phyloP scores from a whole-genome alignment of 1,284 basidiomycete species.

The Erythrobasidium hasegawianum region DNA sequence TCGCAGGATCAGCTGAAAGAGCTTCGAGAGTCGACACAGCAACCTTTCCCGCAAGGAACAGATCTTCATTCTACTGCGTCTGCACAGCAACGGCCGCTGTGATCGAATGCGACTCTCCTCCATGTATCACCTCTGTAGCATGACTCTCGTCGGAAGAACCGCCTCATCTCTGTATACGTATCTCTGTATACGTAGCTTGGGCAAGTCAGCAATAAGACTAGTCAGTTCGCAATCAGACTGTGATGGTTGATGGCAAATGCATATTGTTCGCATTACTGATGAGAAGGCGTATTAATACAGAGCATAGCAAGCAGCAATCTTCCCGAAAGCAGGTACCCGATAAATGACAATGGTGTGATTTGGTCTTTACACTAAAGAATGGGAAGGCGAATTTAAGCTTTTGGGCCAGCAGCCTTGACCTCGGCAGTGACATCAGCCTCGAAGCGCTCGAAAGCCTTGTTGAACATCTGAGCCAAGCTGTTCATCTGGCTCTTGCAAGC shows the following conservation, averaged over 20 bases:
- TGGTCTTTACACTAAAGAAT: no score
- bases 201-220: no score
- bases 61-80: slow-evolving; percentile 15
- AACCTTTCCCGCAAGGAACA: slow-evolving; percentile 30
- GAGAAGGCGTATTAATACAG: neutral
- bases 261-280: neutral
- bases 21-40: neutral
- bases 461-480: slow-evolving; percentile 87
- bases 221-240: no score
- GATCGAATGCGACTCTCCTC: no score
- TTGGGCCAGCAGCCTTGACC: neutral
- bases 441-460: slow-evolving; percentile 83
- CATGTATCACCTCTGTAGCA: no score
- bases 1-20: slow-evolving; percentile 15
- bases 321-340: no score
- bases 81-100: neutral
- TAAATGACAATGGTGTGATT: no score
- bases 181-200: no score
- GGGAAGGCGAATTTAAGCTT: neutral
- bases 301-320: neutral
- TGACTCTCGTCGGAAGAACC: no score
- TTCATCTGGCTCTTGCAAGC: slow-evolving; percentile 78
- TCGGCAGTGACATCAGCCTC: slow-evolving; percentile 74
- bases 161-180: no score
- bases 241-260: neutral